Evolutionary conservation across 441 rosid genomes (phyloP), one percentile per base, ranked within the genome.

Genomic region (Pelargonium myrrhifolium): DNA sequence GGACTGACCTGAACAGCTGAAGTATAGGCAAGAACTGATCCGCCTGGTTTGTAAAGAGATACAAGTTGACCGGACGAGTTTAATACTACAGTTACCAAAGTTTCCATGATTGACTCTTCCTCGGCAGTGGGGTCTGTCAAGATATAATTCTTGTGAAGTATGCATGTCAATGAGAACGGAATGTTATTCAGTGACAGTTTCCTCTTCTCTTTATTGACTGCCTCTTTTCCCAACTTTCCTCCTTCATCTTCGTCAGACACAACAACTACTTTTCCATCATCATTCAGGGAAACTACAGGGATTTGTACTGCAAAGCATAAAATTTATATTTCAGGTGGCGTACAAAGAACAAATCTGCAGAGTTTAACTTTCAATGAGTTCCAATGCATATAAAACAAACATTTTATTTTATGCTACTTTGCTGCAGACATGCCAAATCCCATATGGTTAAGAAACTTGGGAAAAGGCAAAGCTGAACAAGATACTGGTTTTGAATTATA

Each of bases 21-120:
- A 59, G 89, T 80, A 68, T 75, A 74, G 0, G 88, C 91, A 10
- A 89, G 93, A 89, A 75, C 91, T 0, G 76, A 70, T 68, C 99
- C 98, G 62, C 98, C 99, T 12, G 97, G 91, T 74, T 94, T 94
- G 75, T 86, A 86, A 65, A 92, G 83, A 14, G 91, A 88, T 28
- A 94, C 86, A 60, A 92, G 85, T 71, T 87, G 89, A 69, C 82
- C 76, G 18, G 88, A 88, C 68, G 90, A 80, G 80, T 94, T 91
- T 73, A 92, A 80, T 66, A 88, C 97, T 65, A 88, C 85, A 0
- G 91, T 88, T 65, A 85, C 80, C 18, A 75, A 65, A 35, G 98
- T 89, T 80, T 89, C 92, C 96, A 89, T 88, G 67, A 88, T 78
- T 5, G 90, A 80, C 73, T 89, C 99, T 84, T 94, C 99, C 81